Evolutionary conservation across 2,329 filamentous ascomycete genomes (phyloP).

Genomic region (Sclerotinia borealis): DNA sequence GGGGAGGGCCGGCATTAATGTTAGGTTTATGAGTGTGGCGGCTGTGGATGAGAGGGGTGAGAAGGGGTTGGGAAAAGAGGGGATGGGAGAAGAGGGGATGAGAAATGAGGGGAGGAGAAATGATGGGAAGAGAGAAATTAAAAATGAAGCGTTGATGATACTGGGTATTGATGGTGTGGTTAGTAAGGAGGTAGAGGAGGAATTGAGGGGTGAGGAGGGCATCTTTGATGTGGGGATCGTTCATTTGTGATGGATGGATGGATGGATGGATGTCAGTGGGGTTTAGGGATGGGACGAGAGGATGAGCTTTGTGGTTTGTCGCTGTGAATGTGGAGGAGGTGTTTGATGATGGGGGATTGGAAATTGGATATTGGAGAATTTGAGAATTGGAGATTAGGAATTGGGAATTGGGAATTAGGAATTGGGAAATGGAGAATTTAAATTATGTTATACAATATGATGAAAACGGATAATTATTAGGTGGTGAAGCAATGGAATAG

Average conservation of each 20-base stretch:
- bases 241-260: slow-evolving; percentile 21
- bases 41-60: slow-evolving; percentile 37
- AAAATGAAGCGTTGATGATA: slow-evolving; percentile 75
- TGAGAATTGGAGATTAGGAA: too few relatives aligned
- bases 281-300: too few relatives aligned
- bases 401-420: too few relatives aligned
- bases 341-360: too few relatives aligned
- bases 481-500: too few relatives aligned
- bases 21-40: slow-evolving; percentile 72
- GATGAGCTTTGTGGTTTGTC: too few relatives aligned
- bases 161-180: slow-evolving; percentile 65
- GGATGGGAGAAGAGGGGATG: slow-evolving; percentile 18
- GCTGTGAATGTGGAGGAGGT: too few relatives aligned
- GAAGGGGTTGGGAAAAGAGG: slow-evolving; percentile 13
- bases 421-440: too few relatives aligned
- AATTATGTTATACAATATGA: too few relatives aligned
- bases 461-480: too few relatives aligned
- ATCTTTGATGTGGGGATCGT: slow-evolving; percentile 52
- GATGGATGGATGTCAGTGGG: background rate
- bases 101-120: slow-evolving; percentile 29
- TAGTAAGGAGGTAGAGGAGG: slow-evolving; percentile 47
- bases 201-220: slow-evolving; percentile 44
- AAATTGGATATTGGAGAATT: too few relatives aligned
- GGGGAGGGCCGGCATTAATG: slow-evolving; percentile 67
- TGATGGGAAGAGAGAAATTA: slow-evolving; percentile 28